Conservation (phyloP, 805 yeast species). For the Teunomyces lycoperdinae region DNA sequence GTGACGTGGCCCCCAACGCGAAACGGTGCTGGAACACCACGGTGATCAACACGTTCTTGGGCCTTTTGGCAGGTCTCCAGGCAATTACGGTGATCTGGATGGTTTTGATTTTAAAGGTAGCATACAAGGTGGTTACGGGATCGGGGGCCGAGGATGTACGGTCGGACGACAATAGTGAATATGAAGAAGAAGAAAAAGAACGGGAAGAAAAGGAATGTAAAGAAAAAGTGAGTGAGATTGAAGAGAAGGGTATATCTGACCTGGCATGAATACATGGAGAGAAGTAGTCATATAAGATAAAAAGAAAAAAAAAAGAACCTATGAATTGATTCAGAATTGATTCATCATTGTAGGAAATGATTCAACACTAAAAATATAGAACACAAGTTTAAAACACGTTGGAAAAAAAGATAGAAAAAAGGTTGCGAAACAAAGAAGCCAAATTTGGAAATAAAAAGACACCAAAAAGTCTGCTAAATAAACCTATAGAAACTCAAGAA, state of each 20-base stretch:
- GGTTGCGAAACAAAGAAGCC: no score
- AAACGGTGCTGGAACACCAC: constrained; percentile 51
- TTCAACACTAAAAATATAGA: no score
- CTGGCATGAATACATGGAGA: not conserved
- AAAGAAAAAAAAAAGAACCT: no score
- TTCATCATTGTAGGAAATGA: no score
- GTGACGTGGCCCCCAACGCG: constrained; percentile 23
- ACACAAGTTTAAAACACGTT: no score
- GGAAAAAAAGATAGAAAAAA: no score
- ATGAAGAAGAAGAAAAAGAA: constrained; percentile 3
- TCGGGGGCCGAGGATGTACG: constrained; percentile 81
- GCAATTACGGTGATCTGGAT: constrained; percentile 69
- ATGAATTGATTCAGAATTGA: no score
- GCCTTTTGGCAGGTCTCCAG: constrained; percentile 64
- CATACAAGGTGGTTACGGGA: constrained; percentile 66
- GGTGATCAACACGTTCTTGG: constrained; percentile 47
- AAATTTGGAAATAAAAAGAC: no score
- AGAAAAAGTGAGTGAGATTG: not conserved
- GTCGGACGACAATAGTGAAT: constrained; percentile 70
- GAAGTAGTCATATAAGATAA: no score
- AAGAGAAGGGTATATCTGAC: not conserved
- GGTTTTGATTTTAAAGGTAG: constrained; percentile 68
- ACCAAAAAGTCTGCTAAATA: no score
- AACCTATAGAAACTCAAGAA: no score
- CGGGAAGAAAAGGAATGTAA: not conserved